phyloP scores from a whole-genome alignment of 2,329 filamentous ascomycete species.

The Epichloe sylvatica region DNA sequence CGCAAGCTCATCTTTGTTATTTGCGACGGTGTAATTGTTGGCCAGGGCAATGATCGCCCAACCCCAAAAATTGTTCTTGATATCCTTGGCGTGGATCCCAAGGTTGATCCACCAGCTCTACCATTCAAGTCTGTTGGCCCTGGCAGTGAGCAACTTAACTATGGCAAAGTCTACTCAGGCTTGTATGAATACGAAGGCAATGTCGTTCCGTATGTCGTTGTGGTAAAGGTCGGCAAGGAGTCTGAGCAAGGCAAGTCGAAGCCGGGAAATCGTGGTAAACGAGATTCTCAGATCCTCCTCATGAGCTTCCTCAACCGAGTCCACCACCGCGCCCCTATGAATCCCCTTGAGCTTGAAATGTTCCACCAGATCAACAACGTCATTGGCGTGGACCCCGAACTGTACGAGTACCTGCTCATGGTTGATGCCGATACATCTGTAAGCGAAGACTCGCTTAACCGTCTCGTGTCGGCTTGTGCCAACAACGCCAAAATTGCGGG shows the following conservation, averaged over 20 bases:
- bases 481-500: conserved; percentile 93
- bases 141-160: conserved; percentile 87
- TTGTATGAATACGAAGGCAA: conserved; percentile 96
- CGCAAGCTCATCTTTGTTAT: conserved; percentile 92
- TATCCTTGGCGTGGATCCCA: conserved; percentile 92
- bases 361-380: conserved; percentile 99
- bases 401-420: conserved; percentile 96
- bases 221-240: conserved; percentile 96
- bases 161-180: conserved; percentile 95
- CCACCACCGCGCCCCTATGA: conserved; percentile 88
- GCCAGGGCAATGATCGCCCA: conserved; percentile 87
- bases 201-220: conserved; percentile 87
- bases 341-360: conserved; percentile 89
- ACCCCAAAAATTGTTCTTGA: conserved; percentile 97
- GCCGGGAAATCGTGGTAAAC: conserved; percentile 95
- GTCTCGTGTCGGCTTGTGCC: conserved; percentile 80
- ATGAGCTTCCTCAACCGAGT: conserved; percentile 98
- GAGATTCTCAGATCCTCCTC: conserved; percentile 88
- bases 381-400: conserved; percentile 90
- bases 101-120: conserved; percentile 84
- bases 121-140: conserved; percentile 87
- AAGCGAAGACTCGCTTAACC: conserved; percentile 78
- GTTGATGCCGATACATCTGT: conserved; percentile 96
- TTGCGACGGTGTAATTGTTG: conserved; percentile 94
- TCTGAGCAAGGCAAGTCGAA: conserved; percentile 84